Percentiles rank a stretch among this genome's conserved stretches.
Conservation (phyloP, 2,329 filamentous ascomycete species). For the Cladosporium velox region DNA sequence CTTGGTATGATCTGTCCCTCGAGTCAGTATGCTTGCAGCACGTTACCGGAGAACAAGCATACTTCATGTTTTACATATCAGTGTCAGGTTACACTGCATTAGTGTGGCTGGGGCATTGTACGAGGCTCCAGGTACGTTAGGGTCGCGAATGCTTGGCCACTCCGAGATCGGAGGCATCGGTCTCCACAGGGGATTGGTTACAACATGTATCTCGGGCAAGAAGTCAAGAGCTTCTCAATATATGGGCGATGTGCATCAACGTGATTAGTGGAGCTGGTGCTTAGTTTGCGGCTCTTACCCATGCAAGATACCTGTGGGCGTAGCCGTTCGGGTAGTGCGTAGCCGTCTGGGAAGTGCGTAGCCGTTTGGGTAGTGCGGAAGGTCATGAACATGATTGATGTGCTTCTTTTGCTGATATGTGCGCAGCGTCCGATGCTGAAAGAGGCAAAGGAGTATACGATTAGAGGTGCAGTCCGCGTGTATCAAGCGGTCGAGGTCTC, state of each 20-base stretch:
- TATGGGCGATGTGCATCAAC: too few species aligned
- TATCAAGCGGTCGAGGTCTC: not conserved
- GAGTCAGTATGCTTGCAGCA: not conserved
- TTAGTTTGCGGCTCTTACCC: not conserved
- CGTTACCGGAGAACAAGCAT: not conserved
- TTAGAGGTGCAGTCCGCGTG: too few species aligned
- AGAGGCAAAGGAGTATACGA: not conserved
- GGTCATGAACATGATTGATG: not conserved
- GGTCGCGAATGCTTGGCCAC: not conserved
- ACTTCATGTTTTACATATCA: not conserved
- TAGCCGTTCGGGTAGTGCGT: too few species aligned
- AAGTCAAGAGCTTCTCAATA: too few species aligned
- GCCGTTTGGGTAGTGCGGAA: too few species aligned
- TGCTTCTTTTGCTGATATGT: not conserved
- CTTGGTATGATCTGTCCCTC: not conserved
- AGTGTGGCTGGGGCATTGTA: not conserved
- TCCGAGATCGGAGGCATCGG: not conserved
- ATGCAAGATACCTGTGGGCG: too few species aligned
- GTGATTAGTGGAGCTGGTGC: not conserved
- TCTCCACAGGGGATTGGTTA: too few species aligned
- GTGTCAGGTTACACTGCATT: not conserved
- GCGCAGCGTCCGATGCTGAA: not conserved
- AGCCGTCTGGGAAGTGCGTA: too few species aligned
- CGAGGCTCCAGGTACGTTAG: not conserved
- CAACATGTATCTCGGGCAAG: too few species aligned